A percentile compares a stretch with the other conserved stretches of the same genome.
phyloP scores from a whole-genome alignment of 1,139 yeast species.

The Hanseniaspora gamundiae region DNA sequence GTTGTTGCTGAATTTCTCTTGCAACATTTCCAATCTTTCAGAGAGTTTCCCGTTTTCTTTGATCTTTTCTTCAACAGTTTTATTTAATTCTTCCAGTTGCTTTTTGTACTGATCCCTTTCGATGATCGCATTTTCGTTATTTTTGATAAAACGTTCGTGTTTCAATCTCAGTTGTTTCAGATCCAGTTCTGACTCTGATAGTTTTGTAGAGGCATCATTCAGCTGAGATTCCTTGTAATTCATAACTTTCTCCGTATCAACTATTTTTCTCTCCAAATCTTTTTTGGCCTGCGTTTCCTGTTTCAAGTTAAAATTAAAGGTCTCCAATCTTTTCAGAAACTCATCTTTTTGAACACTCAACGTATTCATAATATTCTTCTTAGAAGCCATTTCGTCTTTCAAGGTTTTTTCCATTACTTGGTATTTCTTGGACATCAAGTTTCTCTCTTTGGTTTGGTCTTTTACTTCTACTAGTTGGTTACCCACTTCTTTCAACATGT shows the following conservation, averaged over 20 bases:
- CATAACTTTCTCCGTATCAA: constrained; percentile 39
- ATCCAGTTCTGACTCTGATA: constrained; percentile 17
- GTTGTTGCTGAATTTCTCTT: constrained; percentile 38
- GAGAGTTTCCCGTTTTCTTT: constrained; percentile 42
- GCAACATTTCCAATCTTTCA: constrained; percentile 40
- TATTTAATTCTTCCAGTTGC: constrained; percentile 32
- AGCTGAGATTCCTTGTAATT: constrained; percentile 34
- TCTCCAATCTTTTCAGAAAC: constrained; percentile 12
- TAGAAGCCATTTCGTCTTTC: constrained; percentile 10
- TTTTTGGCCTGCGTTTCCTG: constrained; percentile 13
- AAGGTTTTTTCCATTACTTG: constrained; percentile 11
- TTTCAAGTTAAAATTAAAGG: constrained; percentile 5
- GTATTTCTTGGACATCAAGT: constrained; percentile 7
- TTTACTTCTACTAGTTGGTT: constrained; percentile 48
- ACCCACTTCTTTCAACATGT: constrained; percentile 63
- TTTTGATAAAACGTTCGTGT: constrained; percentile 17
- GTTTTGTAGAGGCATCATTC: constrained; percentile 24
- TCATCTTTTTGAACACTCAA: constrained; percentile 24
- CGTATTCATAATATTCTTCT: constrained; percentile 14
- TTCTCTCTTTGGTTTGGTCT: constrained; percentile 16
- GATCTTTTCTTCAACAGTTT: constrained; percentile 32
- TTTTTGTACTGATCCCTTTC: constrained; percentile 31
- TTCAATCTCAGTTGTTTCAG: constrained; percentile 19
- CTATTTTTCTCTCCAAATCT: constrained; percentile 18
- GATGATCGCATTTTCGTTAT: constrained; percentile 23